These are phyloP conservation scores for Solanum dulcamara DNA, from an alignment of 257 asterid genomes.

Conservation along the genomic window DNA sequence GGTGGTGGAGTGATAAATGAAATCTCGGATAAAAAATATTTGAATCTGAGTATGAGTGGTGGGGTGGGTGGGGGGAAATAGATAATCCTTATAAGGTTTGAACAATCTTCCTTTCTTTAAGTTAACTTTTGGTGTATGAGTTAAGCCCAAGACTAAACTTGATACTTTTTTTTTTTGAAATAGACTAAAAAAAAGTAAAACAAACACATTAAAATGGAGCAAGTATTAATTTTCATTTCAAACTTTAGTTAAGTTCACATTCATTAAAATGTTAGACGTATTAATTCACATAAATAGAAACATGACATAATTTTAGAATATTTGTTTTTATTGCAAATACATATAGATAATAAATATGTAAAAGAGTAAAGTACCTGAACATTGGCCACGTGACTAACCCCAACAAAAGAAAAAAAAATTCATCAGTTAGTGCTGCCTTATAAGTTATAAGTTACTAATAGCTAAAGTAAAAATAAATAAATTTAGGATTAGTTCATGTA, in stretches of 20 bases:
- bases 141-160: not conserved
- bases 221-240: not conserved
- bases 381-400: constrained; percentile 25
- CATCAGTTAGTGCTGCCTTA: not conserved
- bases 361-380: constrained; percentile 29
- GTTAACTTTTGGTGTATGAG: not conserved
- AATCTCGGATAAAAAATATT: no score
- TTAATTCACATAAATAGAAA: not conserved
- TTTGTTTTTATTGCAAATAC: not conserved
- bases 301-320: not conserved
- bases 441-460: not conserved
- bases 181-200: no score
- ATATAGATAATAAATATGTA: not conserved
- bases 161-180: not conserved
- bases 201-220: not conserved
- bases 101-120: no score
- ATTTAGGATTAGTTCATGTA: not conserved
- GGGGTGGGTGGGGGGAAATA: no score
- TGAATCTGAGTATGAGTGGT: not conserved
- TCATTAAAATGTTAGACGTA: not conserved
- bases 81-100: not conserved
- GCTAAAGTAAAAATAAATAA: not conserved
- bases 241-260: not conserved
- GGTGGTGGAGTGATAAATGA: not conserved
- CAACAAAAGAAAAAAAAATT: not conserved